phyloP scores from a whole-genome alignment of 768 basidiomycete genomes.

The Boletus patriciae region DNA sequence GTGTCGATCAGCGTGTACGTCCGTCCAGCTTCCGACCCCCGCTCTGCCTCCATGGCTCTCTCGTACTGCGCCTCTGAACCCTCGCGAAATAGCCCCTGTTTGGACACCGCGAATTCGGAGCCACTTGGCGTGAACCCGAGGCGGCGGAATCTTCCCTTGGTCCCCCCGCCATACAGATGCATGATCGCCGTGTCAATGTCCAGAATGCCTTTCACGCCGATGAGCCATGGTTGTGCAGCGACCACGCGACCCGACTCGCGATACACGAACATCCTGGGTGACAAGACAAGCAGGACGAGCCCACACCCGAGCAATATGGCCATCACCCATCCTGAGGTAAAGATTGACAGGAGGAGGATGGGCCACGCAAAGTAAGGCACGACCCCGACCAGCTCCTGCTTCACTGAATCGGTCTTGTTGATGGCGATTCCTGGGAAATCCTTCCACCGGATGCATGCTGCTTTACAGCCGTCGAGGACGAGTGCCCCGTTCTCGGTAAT shows the following conservation, averaged over 20 bases:
- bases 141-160: background rate
- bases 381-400: constrained; percentile 3
- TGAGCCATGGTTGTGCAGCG: constrained; percentile 17
- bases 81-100: background rate
- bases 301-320: background rate
- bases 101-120: constrained; percentile 9
- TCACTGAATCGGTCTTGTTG: constrained; percentile 6
- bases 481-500: constrained; percentile 17
- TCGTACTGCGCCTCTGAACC: background rate
- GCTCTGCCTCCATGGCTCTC: background rate
- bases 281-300: background rate
- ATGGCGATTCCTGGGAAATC: constrained; percentile 18
- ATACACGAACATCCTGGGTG: constrained; percentile 9
- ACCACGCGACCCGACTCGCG: constrained; percentile 20
- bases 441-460: too few relatives aligned
- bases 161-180: constrained; percentile 14
- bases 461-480: constrained; percentile 19
- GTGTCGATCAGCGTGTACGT: constrained; percentile 22
- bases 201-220: constrained; percentile 23
- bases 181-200: constrained; percentile 3
- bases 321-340: too few relatives aligned
- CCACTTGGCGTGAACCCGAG: constrained; percentile 17
- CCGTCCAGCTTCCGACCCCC: background rate
- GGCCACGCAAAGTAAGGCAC: constrained; percentile 14
- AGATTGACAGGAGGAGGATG: too few relatives aligned